These are phyloP conservation scores for Quambalaria eucalypti DNA, from an alignment of 1,284 basidiomycete species.

Conservation along the genomic window DNA sequence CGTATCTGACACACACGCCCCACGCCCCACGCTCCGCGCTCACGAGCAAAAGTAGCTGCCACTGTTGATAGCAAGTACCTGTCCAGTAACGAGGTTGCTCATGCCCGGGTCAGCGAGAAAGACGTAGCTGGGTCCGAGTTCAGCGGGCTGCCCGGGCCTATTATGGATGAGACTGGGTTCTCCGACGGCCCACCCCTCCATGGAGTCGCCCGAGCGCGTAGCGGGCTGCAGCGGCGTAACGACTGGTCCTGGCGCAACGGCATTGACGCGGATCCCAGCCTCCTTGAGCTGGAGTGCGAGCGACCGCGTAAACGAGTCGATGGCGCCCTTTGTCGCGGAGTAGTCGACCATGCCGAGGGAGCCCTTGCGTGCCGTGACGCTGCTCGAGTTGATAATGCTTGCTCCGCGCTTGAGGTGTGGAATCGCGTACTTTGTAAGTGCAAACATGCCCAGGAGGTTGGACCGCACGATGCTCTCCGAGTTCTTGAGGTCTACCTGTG, in stretches of 20 bases:
- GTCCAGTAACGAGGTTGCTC: constrained; percentile 32
- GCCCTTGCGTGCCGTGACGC: constrained; percentile 57
- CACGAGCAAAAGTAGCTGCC: constrained; percentile 3
- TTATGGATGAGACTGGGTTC: constrained; percentile 17
- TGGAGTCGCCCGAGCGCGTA: constrained; percentile 19
- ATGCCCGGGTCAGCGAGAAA: constrained; percentile 26
- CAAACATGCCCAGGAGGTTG: constrained; percentile 28
- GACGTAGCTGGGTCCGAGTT: constrained; percentile 29
- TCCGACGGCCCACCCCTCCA: constrained; percentile 33
- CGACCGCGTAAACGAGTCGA: constrained; percentile 54
- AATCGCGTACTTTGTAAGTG: constrained; percentile 48
- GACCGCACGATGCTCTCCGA: constrained; percentile 26
- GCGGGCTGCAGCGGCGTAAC: constrained; percentile 50
- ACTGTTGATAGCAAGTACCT: constrained; percentile 22
- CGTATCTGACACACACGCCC: too few species aligned
- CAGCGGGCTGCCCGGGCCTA: constrained; percentile 26
- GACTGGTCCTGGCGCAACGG: constrained; percentile 54
- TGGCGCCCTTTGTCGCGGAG: constrained; percentile 51
- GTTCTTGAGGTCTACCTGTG: constrained; percentile 24
- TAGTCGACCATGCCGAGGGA: constrained; percentile 53
- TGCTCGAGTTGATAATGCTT: constrained; percentile 59
- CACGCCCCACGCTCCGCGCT: too few species aligned
- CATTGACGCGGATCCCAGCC: constrained; percentile 57
- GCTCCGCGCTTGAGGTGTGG: constrained; percentile 59
- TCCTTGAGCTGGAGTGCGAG: constrained; percentile 56